Conservation (phyloP, 2,329 filamentous ascomycete genomes). For the Epichloe festucae region DNA sequence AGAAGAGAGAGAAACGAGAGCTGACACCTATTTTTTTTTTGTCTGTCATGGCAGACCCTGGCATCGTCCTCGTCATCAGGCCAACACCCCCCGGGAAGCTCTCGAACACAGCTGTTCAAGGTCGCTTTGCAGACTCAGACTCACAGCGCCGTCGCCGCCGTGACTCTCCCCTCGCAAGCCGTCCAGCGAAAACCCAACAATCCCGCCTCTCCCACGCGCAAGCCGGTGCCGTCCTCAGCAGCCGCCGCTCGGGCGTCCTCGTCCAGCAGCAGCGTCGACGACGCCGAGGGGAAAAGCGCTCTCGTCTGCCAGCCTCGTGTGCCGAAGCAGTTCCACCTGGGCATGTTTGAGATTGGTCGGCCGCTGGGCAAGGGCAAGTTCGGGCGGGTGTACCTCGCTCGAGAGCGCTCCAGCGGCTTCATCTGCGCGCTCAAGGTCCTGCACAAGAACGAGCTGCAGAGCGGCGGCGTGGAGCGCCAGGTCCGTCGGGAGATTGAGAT, state of each 20-base stretch:
- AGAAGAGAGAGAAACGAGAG: background rate
- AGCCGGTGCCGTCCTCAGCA: slow-evolving; percentile 27
- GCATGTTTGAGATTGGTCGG: slow-evolving; percentile 67
- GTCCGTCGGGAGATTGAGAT: slow-evolving; percentile 62
- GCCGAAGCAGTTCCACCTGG: slow-evolving; percentile 16
- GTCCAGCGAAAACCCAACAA: slow-evolving; percentile 38
- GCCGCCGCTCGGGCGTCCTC: slow-evolving; percentile 18
- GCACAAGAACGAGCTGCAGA: slow-evolving; percentile 56
- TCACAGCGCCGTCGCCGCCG: slow-evolving; percentile 49
- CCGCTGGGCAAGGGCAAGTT: slow-evolving; percentile 64
- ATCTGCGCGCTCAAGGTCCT: slow-evolving; percentile 61
- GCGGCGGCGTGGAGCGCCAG: slow-evolving; percentile 56
- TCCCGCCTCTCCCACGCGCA: slow-evolving; percentile 38
- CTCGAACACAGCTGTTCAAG: slow-evolving; percentile 74
- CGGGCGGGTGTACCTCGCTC: slow-evolving; percentile 58
- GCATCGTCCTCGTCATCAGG: slow-evolving; percentile 18
- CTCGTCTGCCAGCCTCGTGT: slow-evolving; percentile 1
- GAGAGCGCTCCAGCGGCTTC: slow-evolving; percentile 52
- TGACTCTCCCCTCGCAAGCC: slow-evolving; percentile 56
- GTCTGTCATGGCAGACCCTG: slow-evolving; percentile 13
- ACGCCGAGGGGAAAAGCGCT: slow-evolving; percentile 18
- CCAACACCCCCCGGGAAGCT: slow-evolving; percentile 36
- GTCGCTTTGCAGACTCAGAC: slow-evolving; percentile 70
- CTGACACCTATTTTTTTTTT: background rate
- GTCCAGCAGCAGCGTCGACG: slow-evolving; percentile 39